Conservation (phyloP, 164 flowering plant genomes). For the Warburgia ugandensis region DNA sequence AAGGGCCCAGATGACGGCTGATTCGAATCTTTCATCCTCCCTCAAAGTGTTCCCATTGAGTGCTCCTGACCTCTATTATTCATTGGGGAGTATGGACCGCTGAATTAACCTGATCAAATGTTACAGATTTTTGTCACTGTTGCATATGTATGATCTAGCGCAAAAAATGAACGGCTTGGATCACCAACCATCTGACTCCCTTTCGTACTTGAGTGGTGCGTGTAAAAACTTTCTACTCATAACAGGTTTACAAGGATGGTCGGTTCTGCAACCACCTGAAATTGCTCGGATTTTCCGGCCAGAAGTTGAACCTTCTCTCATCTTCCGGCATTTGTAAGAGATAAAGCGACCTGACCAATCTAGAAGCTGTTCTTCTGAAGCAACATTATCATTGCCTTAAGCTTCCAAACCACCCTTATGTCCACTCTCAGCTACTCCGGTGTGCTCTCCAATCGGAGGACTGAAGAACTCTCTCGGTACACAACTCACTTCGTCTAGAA, state of each 20-base stretch:
- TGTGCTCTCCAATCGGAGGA: constrained; percentile 20
- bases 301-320: background rate
- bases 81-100: no score
- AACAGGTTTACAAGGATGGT: background rate
- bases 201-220: background rate
- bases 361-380: constrained; percentile 6
- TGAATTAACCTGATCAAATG: background rate
- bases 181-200: background rate
- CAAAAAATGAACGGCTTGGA: background rate
- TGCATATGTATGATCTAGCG: background rate
- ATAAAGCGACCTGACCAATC: constrained; percentile 13
- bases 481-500: constrained; percentile 20
- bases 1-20: background rate
- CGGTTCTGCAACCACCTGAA: constrained; percentile 15
- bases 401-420: constrained; percentile 2
- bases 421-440: constrained; percentile 5
- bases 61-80: no score
- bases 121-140: background rate
- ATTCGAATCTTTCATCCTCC: background rate
- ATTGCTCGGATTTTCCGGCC: constrained; percentile 14
- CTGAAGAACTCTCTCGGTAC: constrained; percentile 24
- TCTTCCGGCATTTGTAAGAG: constrained; percentile 11
- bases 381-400: constrained; percentile 3
- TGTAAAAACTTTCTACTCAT: background rate
- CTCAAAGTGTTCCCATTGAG: no score